Conservation (phyloP, 2,329 filamentous ascomycete species). For the Penicillium decumbens region DNA sequence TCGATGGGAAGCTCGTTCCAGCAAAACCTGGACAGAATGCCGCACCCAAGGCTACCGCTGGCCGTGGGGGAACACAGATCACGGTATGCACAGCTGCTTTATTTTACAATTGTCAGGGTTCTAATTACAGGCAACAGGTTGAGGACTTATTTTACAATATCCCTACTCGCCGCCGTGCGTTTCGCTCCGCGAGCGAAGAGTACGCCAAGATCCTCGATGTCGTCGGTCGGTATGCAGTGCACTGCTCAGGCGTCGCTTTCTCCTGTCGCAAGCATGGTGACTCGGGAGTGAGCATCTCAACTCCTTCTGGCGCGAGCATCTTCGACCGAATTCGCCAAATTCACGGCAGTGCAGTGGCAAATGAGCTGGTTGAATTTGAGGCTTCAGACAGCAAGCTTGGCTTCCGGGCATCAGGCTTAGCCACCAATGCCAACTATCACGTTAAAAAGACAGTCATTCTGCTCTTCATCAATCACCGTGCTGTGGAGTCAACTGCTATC, state of each 20-base stretch:
- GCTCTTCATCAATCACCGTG: constrained; percentile 93
- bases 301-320: constrained; percentile 66
- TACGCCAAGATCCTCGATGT: constrained; percentile 97
- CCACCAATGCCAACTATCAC: constrained; percentile 91
- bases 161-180: constrained; percentile 79
- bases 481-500: constrained; percentile 82
- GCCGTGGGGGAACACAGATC: constrained; percentile 86
- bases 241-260: constrained; percentile 86
- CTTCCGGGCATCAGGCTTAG: constrained; percentile 74
- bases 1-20: constrained; percentile 73
- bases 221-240: constrained; percentile 86
- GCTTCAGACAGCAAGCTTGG: constrained; percentile 72
- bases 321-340: constrained; percentile 86
- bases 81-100: constrained; percentile 51
- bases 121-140: constrained; percentile 47
- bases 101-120: background rate
- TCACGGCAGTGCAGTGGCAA: constrained; percentile 76
- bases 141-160: constrained; percentile 98
- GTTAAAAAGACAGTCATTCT: constrained; percentile 83
- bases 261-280: constrained; percentile 97
- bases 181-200: constrained; percentile 86
- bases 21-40: constrained; percentile 81
- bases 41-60: constrained; percentile 83
- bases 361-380: constrained; percentile 75
- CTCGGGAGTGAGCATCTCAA: constrained; percentile 72